A percentile compares a stretch with the other conserved stretches of the same genome.
Evolutionary conservation across 768 basidiomycete genomes (phyloP).

Genomic region (Pisolithus sp.): DNA sequence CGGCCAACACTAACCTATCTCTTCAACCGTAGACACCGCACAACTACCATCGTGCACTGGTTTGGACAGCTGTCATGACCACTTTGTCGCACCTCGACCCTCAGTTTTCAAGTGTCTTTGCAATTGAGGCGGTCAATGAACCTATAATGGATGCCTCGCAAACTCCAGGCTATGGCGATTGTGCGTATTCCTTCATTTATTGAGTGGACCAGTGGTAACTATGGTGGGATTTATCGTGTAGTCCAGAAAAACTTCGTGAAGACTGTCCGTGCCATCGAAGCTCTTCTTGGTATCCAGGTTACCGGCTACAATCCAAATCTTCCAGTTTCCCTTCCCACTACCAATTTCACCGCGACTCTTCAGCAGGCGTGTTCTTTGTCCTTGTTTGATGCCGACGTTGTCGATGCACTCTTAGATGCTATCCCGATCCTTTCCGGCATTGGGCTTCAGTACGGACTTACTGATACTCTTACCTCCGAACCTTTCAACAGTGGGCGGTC

Average conservation of each 20-base stretch:
- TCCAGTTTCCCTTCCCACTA: slow-evolving; percentile 15
- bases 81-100: slow-evolving; percentile 64
- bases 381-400: slow-evolving; percentile 26
- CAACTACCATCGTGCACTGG: slow-evolving; percentile 71
- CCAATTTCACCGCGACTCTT: slow-evolving; percentile 34
- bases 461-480: slow-evolving; percentile 16
- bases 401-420: slow-evolving; percentile 28
- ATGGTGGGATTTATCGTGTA: slow-evolving; percentile 18
- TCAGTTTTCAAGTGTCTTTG: slow-evolving; percentile 54
- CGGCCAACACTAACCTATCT: background rate
- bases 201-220: background rate
- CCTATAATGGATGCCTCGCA: slow-evolving; percentile 63
- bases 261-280: slow-evolving; percentile 60
- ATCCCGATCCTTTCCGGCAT: slow-evolving; percentile 32
- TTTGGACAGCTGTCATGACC: slow-evolving; percentile 83
- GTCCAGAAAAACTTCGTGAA: slow-evolving; percentile 68
- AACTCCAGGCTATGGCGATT: slow-evolving; percentile 67
- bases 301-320: slow-evolving; percentile 6
- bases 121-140: slow-evolving; percentile 75
- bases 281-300: slow-evolving; percentile 48
- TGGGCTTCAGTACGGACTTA: slow-evolving; percentile 14
- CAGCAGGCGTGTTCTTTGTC: slow-evolving; percentile 9
- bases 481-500: slow-evolving; percentile 13
- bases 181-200: slow-evolving; percentile 33
- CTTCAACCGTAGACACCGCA: slow-evolving; percentile 44